Evolutionary conservation across 805 yeast genomes (phyloP), one percentile per base, ranked within the genome.

Genomic region (Spathaspora boniae): DNA sequence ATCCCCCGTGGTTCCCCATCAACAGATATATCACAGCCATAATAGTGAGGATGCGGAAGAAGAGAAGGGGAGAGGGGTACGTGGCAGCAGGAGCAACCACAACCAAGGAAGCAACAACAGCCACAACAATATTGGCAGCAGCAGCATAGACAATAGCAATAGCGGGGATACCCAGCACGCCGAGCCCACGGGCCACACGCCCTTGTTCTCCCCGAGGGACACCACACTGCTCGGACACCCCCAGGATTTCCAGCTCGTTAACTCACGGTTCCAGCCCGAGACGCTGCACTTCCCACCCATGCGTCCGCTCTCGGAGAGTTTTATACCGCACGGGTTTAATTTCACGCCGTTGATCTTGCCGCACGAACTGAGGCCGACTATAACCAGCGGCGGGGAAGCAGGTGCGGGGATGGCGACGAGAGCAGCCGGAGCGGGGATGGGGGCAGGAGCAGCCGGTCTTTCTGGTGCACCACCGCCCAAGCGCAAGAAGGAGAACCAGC

Each of bases 251-350:
- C 42, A 34, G 16, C 15, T 34, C 4, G 25, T 34, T 4, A 22
- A 16, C 6, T 11, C 25, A 22, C 11, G 25, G 25, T 22, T 12
- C 11, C 12, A 22, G 25, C 25, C 16, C 5, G 26, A 33, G 15
- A 20, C 26, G 9, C 37, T 22, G 12, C 11, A 26, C 5, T 20
- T 29, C 5, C 63, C 66, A 0, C 58, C 62, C 1, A 30, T 60
- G 21, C 48, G 44, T 20, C 59, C 61, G n/a, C 43, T 60, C 9
- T 49, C 58, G 3, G 65, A 60, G 29, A 47, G 58, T 15, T 60
- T 54, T 1, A 33, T 60, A 21, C 62, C 63, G 4, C 43, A 44
- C 33, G 45, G 48, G 5, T 33, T 49, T 19, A 39, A 41, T 11
- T 33, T 52, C n/a, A 51, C 40, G 11, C 51, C 53, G 2, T 35